Evolutionary conservation across 768 basidiomycete species (phyloP).

Genomic region (Psilocybe cubensis): DNA sequence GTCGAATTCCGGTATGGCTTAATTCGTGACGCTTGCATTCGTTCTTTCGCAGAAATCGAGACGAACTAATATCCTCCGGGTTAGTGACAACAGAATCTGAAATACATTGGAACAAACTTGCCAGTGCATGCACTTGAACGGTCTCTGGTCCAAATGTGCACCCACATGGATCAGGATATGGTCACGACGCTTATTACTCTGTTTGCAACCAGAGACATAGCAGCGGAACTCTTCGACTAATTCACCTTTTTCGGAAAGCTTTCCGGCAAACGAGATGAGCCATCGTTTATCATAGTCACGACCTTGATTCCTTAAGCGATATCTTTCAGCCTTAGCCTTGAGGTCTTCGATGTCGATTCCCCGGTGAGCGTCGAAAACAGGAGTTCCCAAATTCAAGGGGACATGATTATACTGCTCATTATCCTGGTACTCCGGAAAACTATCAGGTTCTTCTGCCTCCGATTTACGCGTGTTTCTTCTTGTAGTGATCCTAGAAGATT

Average conservation of each 20-base stretch:
- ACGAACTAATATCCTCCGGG: conserved; percentile 40
- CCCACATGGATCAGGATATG: conserved; percentile 79
- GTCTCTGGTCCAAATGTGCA: conserved; percentile 70
- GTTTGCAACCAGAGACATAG: conserved; percentile 66
- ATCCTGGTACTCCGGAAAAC: conserved; percentile 16
- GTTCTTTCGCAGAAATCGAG: conserved; percentile 73
- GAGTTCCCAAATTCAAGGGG: conserved; percentile 46
- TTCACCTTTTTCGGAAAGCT: conserved; percentile 60
- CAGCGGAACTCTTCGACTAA: conserved; percentile 65
- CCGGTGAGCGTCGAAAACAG: conserved; percentile 65
- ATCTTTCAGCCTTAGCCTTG: conserved; percentile 56
- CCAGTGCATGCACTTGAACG: conserved; percentile 69
- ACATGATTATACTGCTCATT: conserved; percentile 11
- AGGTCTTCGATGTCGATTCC: conserved; percentile 62
- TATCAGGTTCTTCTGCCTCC: conserved; percentile 13
- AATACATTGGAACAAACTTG: conserved; percentile 29
- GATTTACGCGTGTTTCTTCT: conserved; percentile 20
- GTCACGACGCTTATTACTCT: conserved; percentile 72
- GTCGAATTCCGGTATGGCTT: conserved; percentile 61
- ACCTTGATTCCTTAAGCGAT: conserved; percentile 55
- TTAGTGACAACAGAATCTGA: background rate
- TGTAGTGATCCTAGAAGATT: conserved; percentile 22
- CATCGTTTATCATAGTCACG: conserved; percentile 66
- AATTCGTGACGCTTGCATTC: conserved; percentile 79
- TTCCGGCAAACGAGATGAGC: conserved; percentile 71